Evolutionary conservation across 1,284 basidiomycete species (phyloP).

Genomic region (Ganoderma boninense): DNA sequence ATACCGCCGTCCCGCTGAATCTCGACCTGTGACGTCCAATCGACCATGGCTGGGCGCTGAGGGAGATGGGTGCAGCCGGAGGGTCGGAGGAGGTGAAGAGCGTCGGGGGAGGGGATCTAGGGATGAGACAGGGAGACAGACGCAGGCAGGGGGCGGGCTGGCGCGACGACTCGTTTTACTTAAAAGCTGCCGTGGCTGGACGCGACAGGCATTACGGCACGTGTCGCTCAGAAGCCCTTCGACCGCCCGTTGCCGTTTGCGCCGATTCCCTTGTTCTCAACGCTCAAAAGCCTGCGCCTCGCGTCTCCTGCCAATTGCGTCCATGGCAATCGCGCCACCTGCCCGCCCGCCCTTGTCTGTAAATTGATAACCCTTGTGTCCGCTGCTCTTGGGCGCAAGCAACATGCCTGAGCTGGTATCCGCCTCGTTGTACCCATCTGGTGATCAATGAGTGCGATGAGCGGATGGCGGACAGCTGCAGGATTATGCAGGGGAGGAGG

Average conservation of each 20-base stretch:
- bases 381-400: background rate
- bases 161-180: constrained; percentile 14
- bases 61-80: background rate
- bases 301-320: background rate
- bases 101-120: constrained; percentile 16
- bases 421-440: background rate
- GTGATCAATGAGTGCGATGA: background rate
- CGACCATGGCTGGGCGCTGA: constrained; percentile 51
- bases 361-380: background rate
- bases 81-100: constrained; percentile 14
- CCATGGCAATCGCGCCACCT: background rate
- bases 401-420: background rate
- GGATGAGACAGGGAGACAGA: constrained; percentile 18
- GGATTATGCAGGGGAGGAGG: background rate
- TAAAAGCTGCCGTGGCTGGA: constrained; percentile 16
- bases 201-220: constrained; percentile 24
- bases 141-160: constrained; percentile 7
- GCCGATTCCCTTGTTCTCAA: constrained; percentile 28
- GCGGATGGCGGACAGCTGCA: background rate
- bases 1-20: constrained; percentile 57
- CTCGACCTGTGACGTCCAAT: constrained; percentile 62
- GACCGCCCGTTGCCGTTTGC: constrained; percentile 13
- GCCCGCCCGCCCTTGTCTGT: background rate
- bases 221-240: constrained; percentile 21
- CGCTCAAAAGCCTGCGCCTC: background rate